Evolutionary conservation across 1,139 yeast species (phyloP), one percentile per base, ranked within the genome.

Genomic region (Sugiyamaella castrensis): DNA sequence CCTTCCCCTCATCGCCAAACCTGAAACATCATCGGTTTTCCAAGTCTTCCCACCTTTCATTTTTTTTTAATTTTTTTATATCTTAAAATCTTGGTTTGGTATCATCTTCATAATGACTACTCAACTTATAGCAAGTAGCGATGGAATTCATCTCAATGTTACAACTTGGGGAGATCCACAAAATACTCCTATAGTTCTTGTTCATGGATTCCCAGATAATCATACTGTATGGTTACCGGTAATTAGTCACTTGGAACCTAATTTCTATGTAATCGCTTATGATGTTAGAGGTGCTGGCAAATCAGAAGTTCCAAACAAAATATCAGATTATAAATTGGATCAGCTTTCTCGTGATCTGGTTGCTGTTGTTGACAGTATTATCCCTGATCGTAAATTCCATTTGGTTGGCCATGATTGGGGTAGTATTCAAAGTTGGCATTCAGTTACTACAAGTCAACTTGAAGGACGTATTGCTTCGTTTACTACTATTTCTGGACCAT

Each of bases 391-490:
- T 12, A 42, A 35, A 30, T 42, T 42, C 31, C 46, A 42, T 29
- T 27, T 42, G 2, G 46, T 42, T 2, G 46, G 46, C 34, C 46
- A 42, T 29, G 46, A 42, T 24, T 42, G 46, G 46, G 46, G 46
- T 16, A 35, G 40, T 15, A 16, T 42, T 19, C 46, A 42, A 28
- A 28, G 36, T 30, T 42, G 46, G 46, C 36, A 42, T 11, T 35
- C 46, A 2, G 46, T 42, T 8, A 34, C 46, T 8, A 42, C 46
- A 8, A 40, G 30, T 19, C 30, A 30, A 4, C 16, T 42, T n/a
- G 19, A 42, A 19, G 46, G 46, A 3, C 30, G 46, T 12, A 42
- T 42, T 24, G 33, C 35, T 12, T 35, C 40, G 12, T 42, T 35
- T n/a, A 42, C 46, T 11, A 13, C 40, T 28, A 16, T 42, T 8